Evolutionary conservation across 768 basidiomycete species (phyloP).

Genomic region (Mycena rosella): DNA sequence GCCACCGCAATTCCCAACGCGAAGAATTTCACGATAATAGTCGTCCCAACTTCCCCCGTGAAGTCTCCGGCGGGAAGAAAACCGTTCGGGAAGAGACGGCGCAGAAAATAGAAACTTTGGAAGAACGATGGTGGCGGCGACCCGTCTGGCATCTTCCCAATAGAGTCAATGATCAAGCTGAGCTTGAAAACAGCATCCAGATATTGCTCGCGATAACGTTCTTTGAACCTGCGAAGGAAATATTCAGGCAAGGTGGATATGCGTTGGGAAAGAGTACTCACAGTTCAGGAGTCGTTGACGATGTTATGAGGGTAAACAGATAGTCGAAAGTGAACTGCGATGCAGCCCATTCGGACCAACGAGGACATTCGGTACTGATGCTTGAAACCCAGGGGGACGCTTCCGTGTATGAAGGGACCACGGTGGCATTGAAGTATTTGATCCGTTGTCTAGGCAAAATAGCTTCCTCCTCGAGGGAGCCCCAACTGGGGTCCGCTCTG

Average conservation of each 20-base stretch:
- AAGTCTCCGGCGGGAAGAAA: constrained; percentile 19
- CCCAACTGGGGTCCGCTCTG: not conserved
- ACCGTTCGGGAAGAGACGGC: constrained; percentile 25
- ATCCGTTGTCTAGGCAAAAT: constrained; percentile 2
- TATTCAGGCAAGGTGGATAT: not conserved
- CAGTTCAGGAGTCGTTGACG: constrained; percentile 5
- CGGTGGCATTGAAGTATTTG: constrained; percentile 9
- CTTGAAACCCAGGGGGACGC: not conserved
- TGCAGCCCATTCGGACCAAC: constrained; percentile 21
- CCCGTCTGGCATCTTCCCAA: constrained; percentile 24
- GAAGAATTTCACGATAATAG: constrained; percentile 18
- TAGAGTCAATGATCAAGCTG: not conserved
- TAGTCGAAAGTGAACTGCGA: constrained; percentile 25
- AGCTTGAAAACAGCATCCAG: constrained; percentile 22
- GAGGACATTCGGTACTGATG: not conserved
- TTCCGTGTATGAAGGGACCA: constrained; percentile 3
- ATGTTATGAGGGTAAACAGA: constrained; percentile 21
- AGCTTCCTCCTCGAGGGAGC: not conserved
- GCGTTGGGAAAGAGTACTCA: not conserved
- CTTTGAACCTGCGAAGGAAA: constrained; percentile 10
- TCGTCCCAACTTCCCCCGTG: constrained; percentile 10
- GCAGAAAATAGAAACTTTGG: constrained; percentile 24
- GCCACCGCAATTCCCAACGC: constrained; percentile 22
- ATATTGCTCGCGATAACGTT: constrained; percentile 10
- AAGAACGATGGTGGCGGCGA: constrained; percentile 23